A percentile compares a stretch with the other conserved stretches of the same genome.
Evolutionary conservation across 1,139 yeast genomes (phyloP).

Genomic region (Yamadazyma atlantica): DNA sequence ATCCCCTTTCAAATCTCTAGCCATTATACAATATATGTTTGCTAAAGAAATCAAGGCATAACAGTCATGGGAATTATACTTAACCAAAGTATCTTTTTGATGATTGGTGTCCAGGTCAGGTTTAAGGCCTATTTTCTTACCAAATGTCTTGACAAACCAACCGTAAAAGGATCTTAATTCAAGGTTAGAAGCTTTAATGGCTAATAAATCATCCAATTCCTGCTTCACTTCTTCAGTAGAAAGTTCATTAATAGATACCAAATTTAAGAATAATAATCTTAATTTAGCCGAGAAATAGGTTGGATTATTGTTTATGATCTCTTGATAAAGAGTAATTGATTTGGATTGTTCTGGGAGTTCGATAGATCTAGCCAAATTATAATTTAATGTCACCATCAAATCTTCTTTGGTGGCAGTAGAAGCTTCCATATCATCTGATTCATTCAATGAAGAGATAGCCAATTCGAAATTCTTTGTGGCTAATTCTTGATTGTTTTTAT

Average conservation of each 20-base stretch:
- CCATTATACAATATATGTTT: conserved; percentile 79
- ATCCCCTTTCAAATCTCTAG: conserved; percentile 65
- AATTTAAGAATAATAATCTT: conserved; percentile 59
- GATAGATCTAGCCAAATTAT: conserved; percentile 62
- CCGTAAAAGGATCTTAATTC: conserved; percentile 91
- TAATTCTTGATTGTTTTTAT: conserved; percentile 54
- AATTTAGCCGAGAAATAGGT: conserved; percentile 75
- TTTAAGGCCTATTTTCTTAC: conserved; percentile 54
- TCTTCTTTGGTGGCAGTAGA: conserved; percentile 29
- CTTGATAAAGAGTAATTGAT: conserved; percentile 54
- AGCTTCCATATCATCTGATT: conserved; percentile 19
- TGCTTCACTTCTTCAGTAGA: conserved; percentile 46
- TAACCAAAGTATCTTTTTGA: conserved; percentile 80
- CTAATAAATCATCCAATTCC: conserved; percentile 56
- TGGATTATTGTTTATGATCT: conserved; percentile 60
- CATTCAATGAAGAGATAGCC: conserved; percentile 37
- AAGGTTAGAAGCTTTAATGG: conserved; percentile 57
- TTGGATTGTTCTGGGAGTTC: conserved; percentile 48
- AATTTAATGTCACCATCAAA: conserved; percentile 50
- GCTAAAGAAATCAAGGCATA: conserved; percentile 91
- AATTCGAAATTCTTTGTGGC: conserved; percentile 44
- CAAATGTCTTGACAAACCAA: conserved; percentile 73
- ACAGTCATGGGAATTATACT: conserved; percentile 81
- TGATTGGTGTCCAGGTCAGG: conserved; percentile 73
- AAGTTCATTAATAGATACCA: conserved; percentile 28